phyloP scores from a whole-genome alignment of 2,329 filamentous ascomycete genomes.

The Xylariaceae sp. region DNA sequence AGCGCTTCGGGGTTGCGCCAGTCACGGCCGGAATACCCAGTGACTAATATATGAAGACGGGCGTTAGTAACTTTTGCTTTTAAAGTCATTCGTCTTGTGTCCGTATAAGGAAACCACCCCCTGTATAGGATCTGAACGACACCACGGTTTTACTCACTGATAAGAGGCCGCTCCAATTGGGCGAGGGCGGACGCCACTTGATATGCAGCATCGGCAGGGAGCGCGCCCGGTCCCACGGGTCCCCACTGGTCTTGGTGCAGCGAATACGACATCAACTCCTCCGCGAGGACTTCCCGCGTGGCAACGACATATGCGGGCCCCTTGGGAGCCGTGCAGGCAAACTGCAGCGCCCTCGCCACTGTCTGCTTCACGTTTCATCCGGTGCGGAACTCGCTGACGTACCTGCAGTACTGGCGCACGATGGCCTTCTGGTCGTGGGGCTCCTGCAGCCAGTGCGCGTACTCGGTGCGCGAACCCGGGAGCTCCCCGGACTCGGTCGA shows the following conservation, averaged over 20 bases:
- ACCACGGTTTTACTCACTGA: no score
- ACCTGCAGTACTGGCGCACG: slow-evolving; percentile 67
- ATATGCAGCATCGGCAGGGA: slow-evolving; percentile 36
- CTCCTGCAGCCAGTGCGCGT: slow-evolving; percentile 76
- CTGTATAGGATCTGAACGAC: no score
- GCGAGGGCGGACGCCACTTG: no score
- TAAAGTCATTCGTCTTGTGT: no score
- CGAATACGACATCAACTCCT: slow-evolving; percentile 40
- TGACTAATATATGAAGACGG: no score
- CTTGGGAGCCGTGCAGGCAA: slow-evolving; percentile 61
- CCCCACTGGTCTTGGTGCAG: slow-evolving; percentile 23
- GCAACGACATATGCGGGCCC: slow-evolving; percentile 65
- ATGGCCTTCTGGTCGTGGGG: slow-evolving; percentile 71
- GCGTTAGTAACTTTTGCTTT: no score
- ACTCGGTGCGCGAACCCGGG: slow-evolving; percentile 64
- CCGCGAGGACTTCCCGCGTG: slow-evolving; percentile 65
- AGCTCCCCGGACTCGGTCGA: slow-evolving; percentile 69
- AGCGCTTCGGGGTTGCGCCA: slow-evolving; percentile 37
- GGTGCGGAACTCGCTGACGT: slow-evolving; percentile 64
- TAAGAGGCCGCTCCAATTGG: slow-evolving; percentile 41
- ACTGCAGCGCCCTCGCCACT: slow-evolving; percentile 65
- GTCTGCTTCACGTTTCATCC: slow-evolving; percentile 72
- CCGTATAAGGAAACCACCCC: no score
- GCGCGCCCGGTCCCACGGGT: slow-evolving; percentile 22
- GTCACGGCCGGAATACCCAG: slow-evolving; percentile 45